Evolutionary conservation across 805 yeast species (phyloP).

Genomic region (Candida manassasensis): DNA sequence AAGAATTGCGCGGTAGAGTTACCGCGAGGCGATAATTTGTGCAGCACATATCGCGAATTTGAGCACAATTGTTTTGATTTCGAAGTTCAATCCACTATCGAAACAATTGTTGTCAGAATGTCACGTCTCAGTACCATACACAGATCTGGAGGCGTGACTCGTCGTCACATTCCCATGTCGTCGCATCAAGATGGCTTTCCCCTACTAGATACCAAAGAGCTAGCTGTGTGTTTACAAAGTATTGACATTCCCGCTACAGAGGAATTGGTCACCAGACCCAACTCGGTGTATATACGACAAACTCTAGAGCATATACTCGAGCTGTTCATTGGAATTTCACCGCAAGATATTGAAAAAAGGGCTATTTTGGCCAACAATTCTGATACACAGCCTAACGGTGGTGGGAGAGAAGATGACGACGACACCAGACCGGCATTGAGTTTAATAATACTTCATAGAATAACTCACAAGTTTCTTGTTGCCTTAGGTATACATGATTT

Average conservation of each 20-base stretch:
- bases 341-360: conserved; percentile 20
- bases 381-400: conserved; percentile 6
- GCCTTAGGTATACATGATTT: conserved; percentile 79
- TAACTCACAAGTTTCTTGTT: conserved; percentile 56
- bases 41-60: background rate
- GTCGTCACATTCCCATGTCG: conserved; percentile 13
- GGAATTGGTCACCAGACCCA: conserved; percentile 55
- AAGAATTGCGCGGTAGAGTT: too few species aligned
- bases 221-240: conserved; percentile 53
- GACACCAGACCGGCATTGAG: conserved; percentile 37
- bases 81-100: background rate
- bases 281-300: conserved; percentile 48
- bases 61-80: background rate
- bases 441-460: conserved; percentile 53
- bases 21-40: too few species aligned
- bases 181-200: conserved; percentile 51
- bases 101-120: conserved; percentile 11
- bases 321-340: conserved; percentile 50
- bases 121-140: conserved; percentile 29
- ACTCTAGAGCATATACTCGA: conserved; percentile 60
- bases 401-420: conserved; percentile 16
- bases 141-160: conserved; percentile 19
- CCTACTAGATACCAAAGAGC: conserved; percentile 53
- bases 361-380: conserved; percentile 8
- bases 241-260: conserved; percentile 60